Base-by-base conservation (phyloP, 2,329 filamentous ascomycete species). In the Colletotrichum acutatum region DNA sequence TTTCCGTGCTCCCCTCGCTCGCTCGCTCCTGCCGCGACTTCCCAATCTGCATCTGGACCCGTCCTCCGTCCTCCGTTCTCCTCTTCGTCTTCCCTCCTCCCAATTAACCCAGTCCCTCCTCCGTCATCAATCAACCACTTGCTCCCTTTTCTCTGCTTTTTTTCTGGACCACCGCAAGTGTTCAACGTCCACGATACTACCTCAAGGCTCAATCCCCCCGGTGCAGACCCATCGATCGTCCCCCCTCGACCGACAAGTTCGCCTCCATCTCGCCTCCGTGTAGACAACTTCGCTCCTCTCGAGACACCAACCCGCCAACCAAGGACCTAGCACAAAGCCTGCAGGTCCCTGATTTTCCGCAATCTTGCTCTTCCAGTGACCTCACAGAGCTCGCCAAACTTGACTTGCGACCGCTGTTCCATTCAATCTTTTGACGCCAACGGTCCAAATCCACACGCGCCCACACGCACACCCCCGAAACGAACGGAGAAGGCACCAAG, bases 251-350 rank as follows among this genome's bases (percentile, higher is more conserved):
- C 42, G 30, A 60, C 64, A 70, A 70, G 66, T 72, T 72, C 70
- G 69, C 69, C 42, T 46, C 66, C 69, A 72, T 72, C 70, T 72
- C 70, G 69, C 69, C 69, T 68, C 30, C 64, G 57, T 24, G 19
- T 54, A 32, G 24, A 60, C 63, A 66, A 69, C 37, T 61, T 63
- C 42, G 46, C 57, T 64, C 58, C 69, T 42, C 37, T 37, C 34
- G 53, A 54, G 65, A 68, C 65, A 72, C 19, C 42, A 49, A 19
- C 16, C 37, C 16, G 37, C 37, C 37, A 42, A 42, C 42, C 19
- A 49, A n/a, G 42, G 42, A n/a, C 42, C 42, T 4, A 49, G 42
- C 16, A 49, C 16, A n/a, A 16, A 22, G 42, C 42, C 42, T 49
- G 42, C 42, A 49, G n/a, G 32, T 22, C 46, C 46, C 61, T 63